Evolutionary conservation across 2,329 filamentous ascomycete genomes (phyloP).

Genomic region (Metarhizium brunneum): DNA sequence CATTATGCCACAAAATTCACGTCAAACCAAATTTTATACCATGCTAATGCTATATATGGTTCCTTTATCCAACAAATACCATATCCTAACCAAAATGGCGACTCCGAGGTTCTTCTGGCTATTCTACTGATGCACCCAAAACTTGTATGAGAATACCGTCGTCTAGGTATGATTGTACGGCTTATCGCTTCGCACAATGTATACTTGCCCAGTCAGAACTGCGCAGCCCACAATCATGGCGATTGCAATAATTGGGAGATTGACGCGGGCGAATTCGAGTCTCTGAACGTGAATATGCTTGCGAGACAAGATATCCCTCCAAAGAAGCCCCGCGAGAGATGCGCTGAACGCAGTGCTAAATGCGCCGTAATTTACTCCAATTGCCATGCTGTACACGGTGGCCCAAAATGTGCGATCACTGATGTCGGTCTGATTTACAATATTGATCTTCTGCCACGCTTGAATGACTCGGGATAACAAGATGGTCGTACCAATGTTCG

Average conservation of each 20-base stretch:
- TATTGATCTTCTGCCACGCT: conserved; percentile 54
- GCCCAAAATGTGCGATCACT: conserved; percentile 61
- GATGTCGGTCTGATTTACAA: conserved; percentile 35
- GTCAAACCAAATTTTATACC: no score
- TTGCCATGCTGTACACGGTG: conserved; percentile 64
- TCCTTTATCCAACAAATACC: neutral
- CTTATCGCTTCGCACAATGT: conserved; percentile 30
- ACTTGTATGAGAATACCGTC: neutral
- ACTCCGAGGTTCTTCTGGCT: no score
- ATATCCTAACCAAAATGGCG: neutral
- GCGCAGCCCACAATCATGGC: conserved; percentile 55
- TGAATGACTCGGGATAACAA: conserved; percentile 63
- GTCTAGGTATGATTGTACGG: conserved; percentile 5
- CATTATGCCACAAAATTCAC: no score
- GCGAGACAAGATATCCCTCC: conserved; percentile 59
- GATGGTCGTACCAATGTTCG: conserved; percentile 69
- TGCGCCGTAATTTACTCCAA: conserved; percentile 67
- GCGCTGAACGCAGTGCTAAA: conserved; percentile 66
- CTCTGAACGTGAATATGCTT: conserved; percentile 59
- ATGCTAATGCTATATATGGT: no score
- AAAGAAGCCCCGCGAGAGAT: conserved; percentile 61
- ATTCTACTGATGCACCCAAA: no score
- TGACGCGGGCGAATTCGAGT: conserved; percentile 58
- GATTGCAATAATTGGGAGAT: conserved; percentile 61
- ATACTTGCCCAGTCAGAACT: conserved; percentile 55